phyloP scores from a whole-genome alignment of 768 basidiomycete genomes.

The Saitozyma sp. region DNA sequence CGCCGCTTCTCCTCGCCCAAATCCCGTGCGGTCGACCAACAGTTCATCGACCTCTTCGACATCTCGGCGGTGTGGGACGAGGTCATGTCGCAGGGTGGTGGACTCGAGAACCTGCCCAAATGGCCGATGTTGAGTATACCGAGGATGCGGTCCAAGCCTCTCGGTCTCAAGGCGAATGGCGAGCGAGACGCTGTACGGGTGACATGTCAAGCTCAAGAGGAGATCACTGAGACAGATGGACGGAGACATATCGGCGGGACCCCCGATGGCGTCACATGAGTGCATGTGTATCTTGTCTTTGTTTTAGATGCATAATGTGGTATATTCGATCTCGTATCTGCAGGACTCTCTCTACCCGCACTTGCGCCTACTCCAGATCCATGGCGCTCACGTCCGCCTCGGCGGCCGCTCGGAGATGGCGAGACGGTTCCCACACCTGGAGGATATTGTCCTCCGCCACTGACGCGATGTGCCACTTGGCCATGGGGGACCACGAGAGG shows the following conservation, averaged over 20 bases:
- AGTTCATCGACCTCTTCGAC: slow-evolving; percentile 54
- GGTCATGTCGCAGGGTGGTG: slow-evolving; percentile 26
- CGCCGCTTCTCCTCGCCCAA: slow-evolving; percentile 52
- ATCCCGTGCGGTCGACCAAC: slow-evolving; percentile 53
- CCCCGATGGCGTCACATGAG: neutral
- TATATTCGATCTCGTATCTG: no score
- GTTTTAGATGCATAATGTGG: neutral
- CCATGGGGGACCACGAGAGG: slow-evolving; percentile 82
- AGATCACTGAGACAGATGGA: neutral
- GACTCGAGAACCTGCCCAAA: slow-evolving; percentile 35
- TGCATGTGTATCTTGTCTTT: neutral
- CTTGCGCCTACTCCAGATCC: slow-evolving; percentile 69
- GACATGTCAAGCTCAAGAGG: neutral
- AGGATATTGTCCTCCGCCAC: slow-evolving; percentile 96
- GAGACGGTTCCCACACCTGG: slow-evolving; percentile 96
- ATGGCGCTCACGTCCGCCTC: slow-evolving; percentile 79
- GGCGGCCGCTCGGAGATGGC: slow-evolving; percentile 90
- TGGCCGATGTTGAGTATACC: slow-evolving; percentile 43
- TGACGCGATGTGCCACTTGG: slow-evolving; percentile 81
- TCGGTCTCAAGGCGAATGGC: no score
- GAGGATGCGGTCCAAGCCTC: neutral
- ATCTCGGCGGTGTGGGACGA: slow-evolving; percentile 41
- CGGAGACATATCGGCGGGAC: neutral
- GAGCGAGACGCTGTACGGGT: no score
- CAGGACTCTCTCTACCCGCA: neutral